Conservation (phyloP, 805 yeast genomes). For the Candida silvicultrix region DNA sequence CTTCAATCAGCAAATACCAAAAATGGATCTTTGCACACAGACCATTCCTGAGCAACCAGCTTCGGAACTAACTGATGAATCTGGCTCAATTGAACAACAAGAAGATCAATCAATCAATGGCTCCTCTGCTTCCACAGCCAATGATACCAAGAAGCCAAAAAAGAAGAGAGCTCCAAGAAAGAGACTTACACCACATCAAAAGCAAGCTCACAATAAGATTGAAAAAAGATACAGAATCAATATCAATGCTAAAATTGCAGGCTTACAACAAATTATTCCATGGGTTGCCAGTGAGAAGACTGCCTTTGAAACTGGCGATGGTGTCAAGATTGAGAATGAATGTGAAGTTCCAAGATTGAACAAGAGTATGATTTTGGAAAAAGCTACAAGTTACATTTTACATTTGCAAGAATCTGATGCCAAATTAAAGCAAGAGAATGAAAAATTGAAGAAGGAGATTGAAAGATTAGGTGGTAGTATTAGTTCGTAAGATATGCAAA, state of each 20-base stretch:
- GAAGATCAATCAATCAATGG: constrained; percentile 1
- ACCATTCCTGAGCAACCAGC: constrained; percentile 6
- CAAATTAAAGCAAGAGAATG: constrained; percentile 27
- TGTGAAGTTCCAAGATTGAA: constrained; percentile 39
- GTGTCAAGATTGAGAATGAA: constrained; percentile 8
- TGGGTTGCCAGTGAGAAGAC: constrained; percentile 58
- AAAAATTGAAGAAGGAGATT: constrained; percentile 20
- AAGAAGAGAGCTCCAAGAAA: constrained; percentile 47
- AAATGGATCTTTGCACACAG: constrained; percentile 3
- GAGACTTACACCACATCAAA: constrained; percentile 51
- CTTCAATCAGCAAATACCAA: constrained; percentile 4
- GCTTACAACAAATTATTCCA: constrained; percentile 60
- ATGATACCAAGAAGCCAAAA: constrained; percentile 22
- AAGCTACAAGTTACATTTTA: constrained; percentile 57
- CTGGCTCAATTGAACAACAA: background rate
- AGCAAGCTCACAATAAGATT: constrained; percentile 67
- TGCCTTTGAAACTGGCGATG: constrained; percentile 44
- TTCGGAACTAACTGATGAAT: constrained; percentile 5
- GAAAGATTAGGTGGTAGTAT: constrained; percentile 17
- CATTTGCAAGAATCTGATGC: constrained; percentile 45
- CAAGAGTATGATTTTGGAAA: constrained; percentile 62
- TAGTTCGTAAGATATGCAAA: background rate
- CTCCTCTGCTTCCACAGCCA: constrained; percentile 1
- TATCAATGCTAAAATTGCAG: constrained; percentile 66
- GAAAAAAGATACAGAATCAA: constrained; percentile 68